These are phyloP conservation scores for Didymosphaeria variabile DNA, from an alignment of 2,329 filamentous ascomycete genomes.

Conservation along the genomic window DNA sequence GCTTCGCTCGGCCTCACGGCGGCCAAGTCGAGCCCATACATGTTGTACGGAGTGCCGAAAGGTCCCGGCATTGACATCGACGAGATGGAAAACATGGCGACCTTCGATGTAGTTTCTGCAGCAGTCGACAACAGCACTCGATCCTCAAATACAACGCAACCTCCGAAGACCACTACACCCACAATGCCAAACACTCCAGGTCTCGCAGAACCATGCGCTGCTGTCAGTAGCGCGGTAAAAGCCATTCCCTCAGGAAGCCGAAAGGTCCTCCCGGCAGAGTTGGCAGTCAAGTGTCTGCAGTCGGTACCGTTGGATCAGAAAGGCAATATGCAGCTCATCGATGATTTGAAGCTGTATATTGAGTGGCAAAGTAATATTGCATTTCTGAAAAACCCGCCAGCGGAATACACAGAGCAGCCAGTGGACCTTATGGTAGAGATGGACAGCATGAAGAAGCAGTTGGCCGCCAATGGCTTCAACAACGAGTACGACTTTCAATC, in stretches of 20 bases:
- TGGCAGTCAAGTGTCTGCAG: conserved; percentile 45
- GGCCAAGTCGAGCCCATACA: conserved; percentile 39
- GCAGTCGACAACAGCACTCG: conserved; percentile 27
- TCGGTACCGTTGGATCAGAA: conserved; percentile 49
- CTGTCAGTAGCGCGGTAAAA: conserved; percentile 38
- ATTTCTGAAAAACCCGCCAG: conserved; percentile 50
- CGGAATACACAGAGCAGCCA: conserved; percentile 47
- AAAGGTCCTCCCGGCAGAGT: conserved; percentile 45
- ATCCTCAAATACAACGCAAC: conserved; percentile 23
- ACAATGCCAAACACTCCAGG: conserved; percentile 26
- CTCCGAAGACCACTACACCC: conserved; percentile 27
- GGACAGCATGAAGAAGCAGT: conserved; percentile 43
- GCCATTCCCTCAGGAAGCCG: conserved; percentile 37
- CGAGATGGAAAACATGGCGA: conserved; percentile 27
- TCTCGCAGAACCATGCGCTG: conserved; percentile 42
- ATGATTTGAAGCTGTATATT: conserved; percentile 46
- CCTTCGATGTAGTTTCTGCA: conserved; percentile 30
- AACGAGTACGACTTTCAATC: conserved; percentile 55
- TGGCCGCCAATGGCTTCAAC: conserved; percentile 41
- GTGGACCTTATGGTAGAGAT: conserved; percentile 52
- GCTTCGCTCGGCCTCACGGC: conserved; percentile 30
- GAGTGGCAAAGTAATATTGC: conserved; percentile 52
- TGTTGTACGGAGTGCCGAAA: conserved; percentile 44
- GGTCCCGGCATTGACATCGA: conserved; percentile 38
- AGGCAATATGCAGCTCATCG: conserved; percentile 43